Conservation (phyloP, 2,329 filamentous ascomycete species). For the Ophiostoma quercus region DNA sequence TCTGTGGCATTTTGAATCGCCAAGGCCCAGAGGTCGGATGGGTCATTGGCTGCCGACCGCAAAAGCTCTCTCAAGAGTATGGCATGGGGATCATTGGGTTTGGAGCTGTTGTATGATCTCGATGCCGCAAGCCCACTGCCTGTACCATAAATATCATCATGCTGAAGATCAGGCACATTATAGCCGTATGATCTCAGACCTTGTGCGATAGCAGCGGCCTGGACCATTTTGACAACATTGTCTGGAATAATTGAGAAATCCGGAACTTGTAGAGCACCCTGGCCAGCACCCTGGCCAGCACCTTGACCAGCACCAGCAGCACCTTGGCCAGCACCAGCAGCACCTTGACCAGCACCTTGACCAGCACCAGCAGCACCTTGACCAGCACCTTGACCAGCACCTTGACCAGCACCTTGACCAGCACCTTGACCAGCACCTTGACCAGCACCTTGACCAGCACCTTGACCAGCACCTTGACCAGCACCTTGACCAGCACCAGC, state of each 20-base stretch:
- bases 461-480: too few relatives aligned
- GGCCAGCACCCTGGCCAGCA: neutral
- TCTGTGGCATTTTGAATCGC: neutral
- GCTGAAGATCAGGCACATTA: too few relatives aligned
- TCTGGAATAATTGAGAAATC: neutral
- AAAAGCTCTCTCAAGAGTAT: neutral
- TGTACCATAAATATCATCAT: neutral
- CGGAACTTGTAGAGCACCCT: neutral
- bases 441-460: too few relatives aligned
- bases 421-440: too few relatives aligned
- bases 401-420: too few relatives aligned
- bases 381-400: too few relatives aligned
- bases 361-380: too few relatives aligned
- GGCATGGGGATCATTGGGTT: neutral
- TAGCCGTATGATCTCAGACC: neutral
- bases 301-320: neutral
- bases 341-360: neutral
- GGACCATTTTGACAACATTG: neutral
- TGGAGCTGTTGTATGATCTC: neutral
- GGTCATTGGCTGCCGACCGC: constrained; percentile 13
- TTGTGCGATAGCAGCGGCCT: neutral
- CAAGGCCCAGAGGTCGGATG: constrained; percentile 14
- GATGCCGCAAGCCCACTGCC: too few relatives aligned
- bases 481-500: too few relatives aligned
- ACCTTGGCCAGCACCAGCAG: too few relatives aligned